Conservation (phyloP, 2,329 filamentous ascomycete genomes). For the Chaetomium globosum region DNA sequence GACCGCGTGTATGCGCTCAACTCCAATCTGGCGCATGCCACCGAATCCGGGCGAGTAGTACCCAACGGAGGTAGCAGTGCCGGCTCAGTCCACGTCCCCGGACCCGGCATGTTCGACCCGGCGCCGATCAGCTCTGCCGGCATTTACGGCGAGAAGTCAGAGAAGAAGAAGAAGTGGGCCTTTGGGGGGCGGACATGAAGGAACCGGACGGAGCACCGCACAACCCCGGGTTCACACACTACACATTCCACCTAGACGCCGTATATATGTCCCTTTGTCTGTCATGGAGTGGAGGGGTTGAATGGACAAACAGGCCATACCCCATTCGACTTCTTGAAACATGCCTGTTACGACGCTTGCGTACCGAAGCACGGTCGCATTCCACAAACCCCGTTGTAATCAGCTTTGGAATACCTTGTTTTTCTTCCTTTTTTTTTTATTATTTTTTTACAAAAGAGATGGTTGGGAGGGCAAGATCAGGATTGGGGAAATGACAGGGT, state of each 20-base stretch:
- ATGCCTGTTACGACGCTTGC: not conserved
- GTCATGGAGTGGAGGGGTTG: not conserved
- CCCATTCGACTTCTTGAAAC: not conserved
- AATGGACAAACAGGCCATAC: not conserved
- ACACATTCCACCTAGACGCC: not conserved
- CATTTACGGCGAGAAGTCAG: conserved; percentile 45
- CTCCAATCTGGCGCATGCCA: conserved; percentile 45
- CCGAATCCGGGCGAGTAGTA: conserved; percentile 41
- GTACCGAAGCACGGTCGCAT: not conserved
- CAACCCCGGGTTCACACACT: not conserved
- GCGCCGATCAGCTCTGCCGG: conserved; percentile 40
- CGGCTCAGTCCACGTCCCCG: conserved; percentile 43
- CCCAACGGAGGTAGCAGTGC: conserved; percentile 44
- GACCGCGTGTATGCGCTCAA: conserved; percentile 58
- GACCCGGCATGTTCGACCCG: conserved; percentile 47
- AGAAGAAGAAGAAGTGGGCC: conserved; percentile 55
- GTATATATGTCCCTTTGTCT: conserved; percentile 6
- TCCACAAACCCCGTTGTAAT: conserved; percentile 17
- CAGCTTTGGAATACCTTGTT: conserved; percentile 22
- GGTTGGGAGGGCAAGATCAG: conserved; percentile 4
- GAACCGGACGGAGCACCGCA: not conserved
- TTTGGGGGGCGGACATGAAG: conserved; percentile 49
- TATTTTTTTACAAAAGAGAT: conserved; percentile 6
- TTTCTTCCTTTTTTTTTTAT: conserved; percentile 10
- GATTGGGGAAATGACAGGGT: conserved; percentile 17